These are phyloP conservation scores for Anthracocystis setariae DNA, from an alignment of 1,284 basidiomycete genomes.

Conservation along the genomic window DNA sequence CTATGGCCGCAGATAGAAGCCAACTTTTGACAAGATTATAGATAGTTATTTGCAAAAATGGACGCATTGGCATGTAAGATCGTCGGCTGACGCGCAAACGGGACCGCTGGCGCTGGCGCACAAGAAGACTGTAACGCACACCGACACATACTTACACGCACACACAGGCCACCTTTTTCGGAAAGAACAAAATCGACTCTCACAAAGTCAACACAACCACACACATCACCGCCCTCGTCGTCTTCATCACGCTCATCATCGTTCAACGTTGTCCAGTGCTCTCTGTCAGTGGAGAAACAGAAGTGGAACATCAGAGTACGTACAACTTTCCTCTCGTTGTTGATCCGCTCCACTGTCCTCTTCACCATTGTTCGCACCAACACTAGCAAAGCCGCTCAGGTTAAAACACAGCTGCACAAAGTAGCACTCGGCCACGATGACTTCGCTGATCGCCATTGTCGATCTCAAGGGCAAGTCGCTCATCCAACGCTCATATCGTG, in stretches of 20 bases:
- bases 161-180: conserved; percentile 27
- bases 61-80: neutral
- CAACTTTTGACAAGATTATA: neutral
- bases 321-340: no score
- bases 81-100: conserved; percentile 10
- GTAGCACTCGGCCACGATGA: conserved; percentile 50
- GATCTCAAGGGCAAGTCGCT: conserved; percentile 98
- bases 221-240: neutral
- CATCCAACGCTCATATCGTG: conserved; percentile 96
- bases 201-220: neutral
- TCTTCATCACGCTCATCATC: neutral
- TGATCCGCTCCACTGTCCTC: no score
- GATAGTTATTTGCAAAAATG: neutral
- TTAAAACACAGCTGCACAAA: no score
- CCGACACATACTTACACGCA: conserved; percentile 6
- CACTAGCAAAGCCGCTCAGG: no score
- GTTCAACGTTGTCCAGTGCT: neutral
- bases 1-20: conserved; percentile 77
- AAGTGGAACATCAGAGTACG: no score
- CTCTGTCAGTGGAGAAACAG: neutral
- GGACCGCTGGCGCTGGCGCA: neutral
- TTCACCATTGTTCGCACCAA: no score
- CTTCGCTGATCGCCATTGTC: conserved; percentile 82
- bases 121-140: conserved; percentile 21
- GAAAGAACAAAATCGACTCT: neutral